These are phyloP conservation scores for Debaryomycetaceae sp. DNA, from an alignment of 1,139 yeast species.

Conservation along the genomic window DNA sequence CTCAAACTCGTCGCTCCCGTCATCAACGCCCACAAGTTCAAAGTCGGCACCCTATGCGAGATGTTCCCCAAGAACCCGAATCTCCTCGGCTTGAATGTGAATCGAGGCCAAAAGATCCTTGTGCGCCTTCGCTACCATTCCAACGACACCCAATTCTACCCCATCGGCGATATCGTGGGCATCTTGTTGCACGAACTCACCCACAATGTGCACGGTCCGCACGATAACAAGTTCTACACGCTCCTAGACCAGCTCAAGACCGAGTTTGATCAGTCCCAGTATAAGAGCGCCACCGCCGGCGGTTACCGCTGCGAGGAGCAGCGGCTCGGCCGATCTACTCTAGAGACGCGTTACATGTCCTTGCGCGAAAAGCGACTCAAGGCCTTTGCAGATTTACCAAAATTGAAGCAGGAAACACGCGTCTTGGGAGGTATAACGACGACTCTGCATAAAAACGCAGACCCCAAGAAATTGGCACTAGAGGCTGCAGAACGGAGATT, in stretches of 20 bases:
- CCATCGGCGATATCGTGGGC: slow-evolving; percentile 61
- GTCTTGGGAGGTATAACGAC: slow-evolving; percentile 15
- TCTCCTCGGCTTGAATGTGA: slow-evolving; percentile 78
- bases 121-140: slow-evolving; percentile 55
- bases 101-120: slow-evolving; percentile 66
- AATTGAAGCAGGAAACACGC: slow-evolving; percentile 28
- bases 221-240: slow-evolving; percentile 60
- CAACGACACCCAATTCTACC: slow-evolving; percentile 48
- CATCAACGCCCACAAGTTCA: slow-evolving; percentile 56
- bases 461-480: slow-evolving; percentile 19
- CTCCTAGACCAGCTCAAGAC: slow-evolving; percentile 50
- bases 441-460: slow-evolving; percentile 21
- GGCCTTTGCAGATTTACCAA: slow-evolving; percentile 23
- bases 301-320: slow-evolving; percentile 43
- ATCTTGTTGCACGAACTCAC: slow-evolving; percentile 84
- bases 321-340: slow-evolving; percentile 32
- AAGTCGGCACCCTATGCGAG: slow-evolving; percentile 64
- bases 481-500: slow-evolving; percentile 61
- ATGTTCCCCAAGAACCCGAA: slow-evolving; percentile 67
- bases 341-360: slow-evolving; percentile 9
- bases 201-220: slow-evolving; percentile 75
- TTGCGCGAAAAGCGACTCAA: slow-evolving; percentile 29
- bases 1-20: slow-evolving; percentile 62
- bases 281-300: slow-evolving; percentile 29
- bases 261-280: slow-evolving; percentile 47